These are phyloP conservation scores for Zygoascus tannicola DNA, from an alignment of 805 yeast genomes.

Conservation along the genomic window DNA sequence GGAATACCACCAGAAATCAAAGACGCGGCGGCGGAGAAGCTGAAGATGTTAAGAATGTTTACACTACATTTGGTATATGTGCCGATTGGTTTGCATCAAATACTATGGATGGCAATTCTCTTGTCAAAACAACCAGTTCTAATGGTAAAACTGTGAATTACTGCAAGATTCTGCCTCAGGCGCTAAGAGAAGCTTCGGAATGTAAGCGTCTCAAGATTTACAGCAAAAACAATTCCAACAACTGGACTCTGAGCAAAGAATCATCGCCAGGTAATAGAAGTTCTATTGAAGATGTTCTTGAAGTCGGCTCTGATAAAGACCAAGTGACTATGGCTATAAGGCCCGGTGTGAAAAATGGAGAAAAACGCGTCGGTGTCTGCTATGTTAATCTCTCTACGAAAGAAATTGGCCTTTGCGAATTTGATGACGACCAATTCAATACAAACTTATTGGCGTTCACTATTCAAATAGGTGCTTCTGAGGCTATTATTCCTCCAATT, in stretches of 20 bases:
- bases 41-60: neutral
- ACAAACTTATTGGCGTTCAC: constrained; percentile 79
- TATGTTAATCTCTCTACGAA: constrained; percentile 65
- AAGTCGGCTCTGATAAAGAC: constrained; percentile 36
- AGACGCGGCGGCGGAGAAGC: neutral
- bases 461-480: constrained; percentile 85
- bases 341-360: constrained; percentile 33
- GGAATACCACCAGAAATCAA: neutral
- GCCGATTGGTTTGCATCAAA: constrained; percentile 4
- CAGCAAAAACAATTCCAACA: constrained; percentile 32
- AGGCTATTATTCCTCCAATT: constrained; percentile 52
- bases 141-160: neutral
- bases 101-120: constrained; percentile 2
- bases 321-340: constrained; percentile 46
- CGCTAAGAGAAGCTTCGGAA: constrained; percentile 1
- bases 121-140: neutral
- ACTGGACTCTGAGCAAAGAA: constrained; percentile 44
- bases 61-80: neutral
- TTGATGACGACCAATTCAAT: constrained; percentile 78
- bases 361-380: constrained; percentile 61
- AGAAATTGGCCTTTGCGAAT: constrained; percentile 63
- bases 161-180: constrained; percentile 1
- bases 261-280: constrained; percentile 92
- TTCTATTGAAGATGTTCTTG: constrained; percentile 54
- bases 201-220: constrained; percentile 66